A percentile compares a stretch with the other conserved stretches of the same genome.
Evolutionary conservation across 2,329 filamentous ascomycete species (phyloP).

Genomic region (Claviceps digitariae): DNA sequence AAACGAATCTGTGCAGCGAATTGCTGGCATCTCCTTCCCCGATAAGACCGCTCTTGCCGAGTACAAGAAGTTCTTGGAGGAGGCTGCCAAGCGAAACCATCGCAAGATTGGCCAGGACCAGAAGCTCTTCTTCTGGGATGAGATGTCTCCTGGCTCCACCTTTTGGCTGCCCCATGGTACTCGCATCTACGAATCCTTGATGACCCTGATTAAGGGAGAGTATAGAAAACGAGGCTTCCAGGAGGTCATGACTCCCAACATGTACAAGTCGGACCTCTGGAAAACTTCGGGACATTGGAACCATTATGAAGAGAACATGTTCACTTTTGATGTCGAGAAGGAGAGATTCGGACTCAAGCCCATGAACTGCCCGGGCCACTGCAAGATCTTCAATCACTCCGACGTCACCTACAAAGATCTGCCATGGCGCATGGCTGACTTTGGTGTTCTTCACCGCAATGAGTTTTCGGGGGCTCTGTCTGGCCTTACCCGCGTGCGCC

Average conservation of each 20-base stretch:
- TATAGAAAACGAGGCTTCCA: constrained; percentile 91
- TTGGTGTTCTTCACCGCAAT: constrained; percentile 89
- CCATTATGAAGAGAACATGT: constrained; percentile 80
- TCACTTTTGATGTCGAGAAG: constrained; percentile 64
- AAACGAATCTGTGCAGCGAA: constrained; percentile 91
- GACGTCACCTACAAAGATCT: constrained; percentile 75
- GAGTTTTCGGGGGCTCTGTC: constrained; percentile 86
- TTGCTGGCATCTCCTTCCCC: constrained; percentile 89
- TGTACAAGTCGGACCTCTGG: constrained; percentile 91
- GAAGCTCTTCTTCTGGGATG: constrained; percentile 95
- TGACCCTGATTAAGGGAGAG: constrained; percentile 67
- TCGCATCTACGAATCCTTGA: constrained; percentile 82
- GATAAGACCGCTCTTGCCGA: constrained; percentile 92
- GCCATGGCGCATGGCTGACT: constrained; percentile 86
- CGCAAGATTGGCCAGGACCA: constrained; percentile 88
- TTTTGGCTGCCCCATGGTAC: constrained; percentile 91
- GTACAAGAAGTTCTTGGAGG: constrained; percentile 88
- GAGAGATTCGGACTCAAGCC: constrained; percentile 64
- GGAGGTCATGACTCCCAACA: constrained; percentile 87
- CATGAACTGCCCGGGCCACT: constrained; percentile 97
- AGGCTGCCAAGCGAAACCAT: constrained; percentile 96
- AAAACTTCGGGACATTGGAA: constrained; percentile 92
- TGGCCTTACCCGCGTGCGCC: constrained; percentile 79
- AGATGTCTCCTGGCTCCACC: constrained; percentile 79
- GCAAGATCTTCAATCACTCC: constrained; percentile 71